Evolutionary conservation across 306 rosid species (phyloP).

Genomic region (Calophaca sinica): DNA sequence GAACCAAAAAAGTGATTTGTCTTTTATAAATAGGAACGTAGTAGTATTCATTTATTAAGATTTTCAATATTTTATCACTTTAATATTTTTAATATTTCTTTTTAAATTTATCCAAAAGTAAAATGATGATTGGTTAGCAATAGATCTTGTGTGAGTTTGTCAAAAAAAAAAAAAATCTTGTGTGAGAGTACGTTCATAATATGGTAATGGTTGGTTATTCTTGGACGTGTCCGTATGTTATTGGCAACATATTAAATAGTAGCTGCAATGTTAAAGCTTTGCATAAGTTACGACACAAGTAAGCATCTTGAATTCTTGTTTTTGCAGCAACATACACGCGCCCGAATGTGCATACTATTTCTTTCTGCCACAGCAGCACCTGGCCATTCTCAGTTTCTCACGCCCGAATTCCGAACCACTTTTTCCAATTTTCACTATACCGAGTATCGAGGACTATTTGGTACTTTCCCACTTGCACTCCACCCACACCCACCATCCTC

Average conservation of each 20-base stretch:
- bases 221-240: no score
- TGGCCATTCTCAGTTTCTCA: background rate
- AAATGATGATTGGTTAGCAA: background rate
- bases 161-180: no score
- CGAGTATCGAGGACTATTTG: constrained; percentile 49
- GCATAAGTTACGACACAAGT: background rate
- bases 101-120: no score
- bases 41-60: no score
- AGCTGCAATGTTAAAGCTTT: no score
- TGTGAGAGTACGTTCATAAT: no score
- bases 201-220: no score
- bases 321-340: constrained; percentile 25
- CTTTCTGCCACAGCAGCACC: background rate
- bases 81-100: no score
- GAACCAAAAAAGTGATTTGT: no score
- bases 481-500: background rate
- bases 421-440: constrained; percentile 20
- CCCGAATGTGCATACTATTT: background rate
- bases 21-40: no score
- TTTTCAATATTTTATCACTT: no score
- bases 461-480: constrained; percentile 54
- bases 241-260: no score
- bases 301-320: background rate
- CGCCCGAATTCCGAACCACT: background rate
- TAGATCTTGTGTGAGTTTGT: background rate